A percentile compares a stretch with the other conserved stretches of the same genome.
Conservation (phyloP, 768 basidiomycete species). For the Mycena capillaripes region DNA sequence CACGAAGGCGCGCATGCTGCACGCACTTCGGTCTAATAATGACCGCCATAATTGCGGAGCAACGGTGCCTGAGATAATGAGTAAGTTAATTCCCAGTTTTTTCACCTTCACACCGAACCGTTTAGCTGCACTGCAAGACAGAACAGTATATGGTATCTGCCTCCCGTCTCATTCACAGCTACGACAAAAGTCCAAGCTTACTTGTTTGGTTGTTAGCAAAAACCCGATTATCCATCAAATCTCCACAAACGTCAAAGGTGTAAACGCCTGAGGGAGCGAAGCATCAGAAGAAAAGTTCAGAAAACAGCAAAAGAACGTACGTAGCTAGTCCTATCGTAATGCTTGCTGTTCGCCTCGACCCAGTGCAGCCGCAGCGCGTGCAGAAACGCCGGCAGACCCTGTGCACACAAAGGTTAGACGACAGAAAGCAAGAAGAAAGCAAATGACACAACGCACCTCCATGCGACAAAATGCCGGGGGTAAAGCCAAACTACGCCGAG, state of each 20-base stretch:
- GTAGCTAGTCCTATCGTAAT: constrained; percentile 91
- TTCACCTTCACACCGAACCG: too few species aligned
- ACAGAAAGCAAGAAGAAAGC: constrained; percentile 33
- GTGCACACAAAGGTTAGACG: constrained; percentile 22
- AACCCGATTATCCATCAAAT: not conserved
- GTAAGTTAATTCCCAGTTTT: too few species aligned
- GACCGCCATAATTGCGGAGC: too few species aligned
- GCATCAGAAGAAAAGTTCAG: constrained; percentile 24
- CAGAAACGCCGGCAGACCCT: constrained; percentile 96
- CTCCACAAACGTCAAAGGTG: constrained; percentile 63
- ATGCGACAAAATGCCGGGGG: constrained; percentile 91
- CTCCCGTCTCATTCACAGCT: not conserved
- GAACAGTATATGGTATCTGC: too few species aligned
- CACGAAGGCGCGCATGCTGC: too few species aligned
- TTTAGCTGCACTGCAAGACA: too few species aligned
- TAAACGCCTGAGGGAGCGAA: constrained; percentile 59
- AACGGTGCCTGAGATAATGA: too few species aligned
- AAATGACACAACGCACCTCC: constrained; percentile 88
- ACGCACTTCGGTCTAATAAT: too few species aligned
- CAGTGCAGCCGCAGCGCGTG: constrained; percentile 97
- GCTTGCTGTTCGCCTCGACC: constrained; percentile 99
- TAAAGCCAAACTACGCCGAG: constrained; percentile 84
- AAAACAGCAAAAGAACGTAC: constrained; percentile 71
- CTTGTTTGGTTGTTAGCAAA: not conserved
- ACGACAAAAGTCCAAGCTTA: not conserved